Percentiles rank a stretch among this genome's conserved stretches.
Conservation (phyloP, 2,329 filamentous ascomycete species). For the Thermoascus crustaceus region DNA sequence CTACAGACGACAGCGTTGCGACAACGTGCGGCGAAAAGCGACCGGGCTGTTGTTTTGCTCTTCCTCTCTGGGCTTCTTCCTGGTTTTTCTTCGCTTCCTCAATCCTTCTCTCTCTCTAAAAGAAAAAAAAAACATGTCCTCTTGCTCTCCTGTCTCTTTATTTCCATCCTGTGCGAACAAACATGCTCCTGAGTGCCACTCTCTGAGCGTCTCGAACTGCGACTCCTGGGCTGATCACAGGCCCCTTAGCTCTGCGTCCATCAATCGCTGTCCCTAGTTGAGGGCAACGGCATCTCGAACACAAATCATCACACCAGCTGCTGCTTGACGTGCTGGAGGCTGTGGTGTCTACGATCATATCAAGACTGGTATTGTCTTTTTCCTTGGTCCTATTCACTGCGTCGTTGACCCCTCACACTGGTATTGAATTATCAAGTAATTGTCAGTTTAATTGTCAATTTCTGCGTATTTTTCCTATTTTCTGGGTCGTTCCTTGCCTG, state of each 20-base stretch:
- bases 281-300: constrained; percentile 1
- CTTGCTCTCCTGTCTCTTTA: constrained; percentile 8
- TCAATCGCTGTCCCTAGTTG: constrained; percentile 1
- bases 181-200: constrained; percentile 13
- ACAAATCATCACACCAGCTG: constrained; percentile 7
- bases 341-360: constrained; percentile 5
- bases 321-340: constrained; percentile 12
- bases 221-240: constrained; percentile 8
- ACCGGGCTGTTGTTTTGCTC: no score
- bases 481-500: no score
- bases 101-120: no score
- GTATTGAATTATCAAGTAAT: constrained; percentile 8
- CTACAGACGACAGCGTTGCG: no score
- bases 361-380: constrained; percentile 2
- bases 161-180: constrained; percentile 12
- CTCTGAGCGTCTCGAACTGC: constrained; percentile 8
- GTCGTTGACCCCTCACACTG: constrained; percentile 3
- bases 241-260: constrained; percentile 2
- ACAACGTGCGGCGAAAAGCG: no score
- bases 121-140: constrained; percentile 11
- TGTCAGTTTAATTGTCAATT: background rate
- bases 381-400: constrained; percentile 4
- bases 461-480: no score
- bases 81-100: constrained; percentile 1
- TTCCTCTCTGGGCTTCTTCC: no score